Percentiles rank a stretch among this genome's conserved stretches.
Evolutionary conservation across 208 protist genomes (phyloP).

Genomic region (Lotmaria passim): DNA sequence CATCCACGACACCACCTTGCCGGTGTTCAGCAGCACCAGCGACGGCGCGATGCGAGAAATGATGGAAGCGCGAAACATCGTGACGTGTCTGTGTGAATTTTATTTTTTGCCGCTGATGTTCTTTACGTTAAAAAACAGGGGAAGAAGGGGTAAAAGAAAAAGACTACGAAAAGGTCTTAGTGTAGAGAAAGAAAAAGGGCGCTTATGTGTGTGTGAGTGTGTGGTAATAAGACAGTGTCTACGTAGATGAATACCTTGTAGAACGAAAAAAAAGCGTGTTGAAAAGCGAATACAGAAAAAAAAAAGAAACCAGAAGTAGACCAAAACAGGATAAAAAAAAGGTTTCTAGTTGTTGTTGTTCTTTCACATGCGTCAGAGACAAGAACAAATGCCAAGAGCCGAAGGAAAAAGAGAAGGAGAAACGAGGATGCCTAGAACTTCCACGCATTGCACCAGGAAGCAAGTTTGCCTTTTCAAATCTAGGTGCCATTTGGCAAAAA

Average conservation of each 20-base stretch:
- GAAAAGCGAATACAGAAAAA: neutral
- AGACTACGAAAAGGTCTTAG: neutral
- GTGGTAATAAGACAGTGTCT: no score
- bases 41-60: constrained; percentile 64
- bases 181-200: no score
- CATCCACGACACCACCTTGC: constrained; percentile 91
- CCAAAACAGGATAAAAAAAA: no score
- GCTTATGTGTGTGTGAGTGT: no score
- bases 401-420: neutral
- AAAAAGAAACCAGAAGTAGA: neutral
- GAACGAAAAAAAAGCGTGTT: no score
- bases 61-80: constrained; percentile 74
- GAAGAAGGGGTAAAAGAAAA: neutral
- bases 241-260: no score
- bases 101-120: constrained; percentile 6
- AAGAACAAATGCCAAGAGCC: no score
- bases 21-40: constrained; percentile 76
- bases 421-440: no score
- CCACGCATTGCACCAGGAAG: no score
- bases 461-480: no score
- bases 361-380: no score
- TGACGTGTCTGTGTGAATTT: constrained; percentile 14
- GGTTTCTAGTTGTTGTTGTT: no score
- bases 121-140: neutral
- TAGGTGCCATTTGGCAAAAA: neutral